A percentile compares a stretch with the other conserved stretches of the same genome.
phyloP scores from a whole-genome alignment of 352 stramenopile species.

The Phytophthora brassicae region DNA sequence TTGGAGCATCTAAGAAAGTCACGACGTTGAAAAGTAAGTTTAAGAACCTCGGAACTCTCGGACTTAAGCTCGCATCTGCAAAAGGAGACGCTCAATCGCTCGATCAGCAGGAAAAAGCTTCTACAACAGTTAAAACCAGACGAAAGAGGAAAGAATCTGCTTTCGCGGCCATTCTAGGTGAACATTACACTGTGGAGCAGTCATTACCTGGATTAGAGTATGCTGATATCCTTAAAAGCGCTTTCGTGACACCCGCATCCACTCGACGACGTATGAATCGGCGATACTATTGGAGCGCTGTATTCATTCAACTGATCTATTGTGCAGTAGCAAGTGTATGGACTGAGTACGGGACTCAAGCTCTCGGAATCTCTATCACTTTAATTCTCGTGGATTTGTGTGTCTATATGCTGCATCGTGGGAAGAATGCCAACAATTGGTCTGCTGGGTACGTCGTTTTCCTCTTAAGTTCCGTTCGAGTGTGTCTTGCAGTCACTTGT shows the following conservation, averaged over 20 bases:
- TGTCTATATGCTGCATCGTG: constrained; percentile 73
- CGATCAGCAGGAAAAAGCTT: constrained; percentile 7
- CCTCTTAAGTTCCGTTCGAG: constrained; percentile 67
- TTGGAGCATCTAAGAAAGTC: constrained; percentile 77
- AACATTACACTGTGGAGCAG: constrained; percentile 79
- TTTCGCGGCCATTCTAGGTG: constrained; percentile 74
- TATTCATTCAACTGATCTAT: constrained; percentile 58
- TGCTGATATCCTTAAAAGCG: constrained; percentile 78
- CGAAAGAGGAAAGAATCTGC: constrained; percentile 61
- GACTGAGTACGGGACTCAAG: constrained; percentile 62
- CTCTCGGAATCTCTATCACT: constrained; percentile 65
- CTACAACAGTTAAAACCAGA: constrained; percentile 4
- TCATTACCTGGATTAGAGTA: constrained; percentile 71
- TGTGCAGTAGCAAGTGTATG: constrained; percentile 53
- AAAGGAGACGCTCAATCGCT: constrained; percentile 32
- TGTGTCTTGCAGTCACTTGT: constrained; percentile 68
- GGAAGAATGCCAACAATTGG: constrained; percentile 59
- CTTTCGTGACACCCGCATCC: constrained; percentile 66
- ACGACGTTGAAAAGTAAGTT: constrained; percentile 79
- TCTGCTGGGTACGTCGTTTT: constrained; percentile 82
- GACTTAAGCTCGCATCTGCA: constrained; percentile 66
- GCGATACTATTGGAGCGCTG: constrained; percentile 48
- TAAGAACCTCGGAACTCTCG: constrained; percentile 78
- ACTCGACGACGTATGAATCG: constrained; percentile 53
- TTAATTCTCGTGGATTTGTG: constrained; percentile 74